Evolutionary conservation across 2,329 filamentous ascomycete species (phyloP).

Genomic region (Juglanconis oblonga): DNA sequence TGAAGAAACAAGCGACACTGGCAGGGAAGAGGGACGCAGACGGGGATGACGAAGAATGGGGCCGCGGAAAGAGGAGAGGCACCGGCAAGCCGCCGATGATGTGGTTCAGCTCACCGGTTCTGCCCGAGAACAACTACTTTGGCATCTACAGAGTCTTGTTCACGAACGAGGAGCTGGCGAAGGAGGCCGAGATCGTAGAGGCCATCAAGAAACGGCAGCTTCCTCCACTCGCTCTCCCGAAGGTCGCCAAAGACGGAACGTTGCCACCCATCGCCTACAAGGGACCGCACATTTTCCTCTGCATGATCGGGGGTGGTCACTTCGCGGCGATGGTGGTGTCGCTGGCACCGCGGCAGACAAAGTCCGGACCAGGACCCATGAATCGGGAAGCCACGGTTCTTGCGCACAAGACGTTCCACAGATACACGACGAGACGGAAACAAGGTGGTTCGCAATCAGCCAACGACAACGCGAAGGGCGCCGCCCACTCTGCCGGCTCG

Average conservation of each 20-base stretch:
- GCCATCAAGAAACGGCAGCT: conserved; percentile 76
- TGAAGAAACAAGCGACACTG: conserved; percentile 81
- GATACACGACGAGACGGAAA: conserved; percentile 93
- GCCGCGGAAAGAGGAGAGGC: conserved; percentile 45
- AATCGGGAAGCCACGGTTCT: conserved; percentile 84
- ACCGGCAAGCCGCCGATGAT: conserved; percentile 71
- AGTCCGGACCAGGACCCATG: conserved; percentile 64
- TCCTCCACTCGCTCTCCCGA: conserved; percentile 53
- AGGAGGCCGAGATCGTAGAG: conserved; percentile 59
- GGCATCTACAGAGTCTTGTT: conserved; percentile 85
- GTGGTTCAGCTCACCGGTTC: conserved; percentile 76
- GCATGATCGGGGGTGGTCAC: conserved; percentile 97
- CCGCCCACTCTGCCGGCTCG: conserved; percentile 90
- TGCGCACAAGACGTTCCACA: conserved; percentile 95
- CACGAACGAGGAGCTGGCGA: conserved; percentile 66
- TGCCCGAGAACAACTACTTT: conserved; percentile 77
- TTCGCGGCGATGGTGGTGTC: conserved; percentile 97
- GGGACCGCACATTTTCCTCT: conserved; percentile 87
- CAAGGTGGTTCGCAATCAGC: conserved; percentile 94
- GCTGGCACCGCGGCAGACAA: conserved; percentile 74
- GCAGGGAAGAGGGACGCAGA: conserved; percentile 45
- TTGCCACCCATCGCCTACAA: conserved; percentile 56
- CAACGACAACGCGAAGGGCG: conserved; percentile 90
- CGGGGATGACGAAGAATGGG: conserved; percentile 43
- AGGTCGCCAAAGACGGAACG: conserved; percentile 56